These are phyloP conservation scores for Chamaecyparis obtusa DNA, from an alignment of 75 land plant genomes.

Conservation along the genomic window DNA sequence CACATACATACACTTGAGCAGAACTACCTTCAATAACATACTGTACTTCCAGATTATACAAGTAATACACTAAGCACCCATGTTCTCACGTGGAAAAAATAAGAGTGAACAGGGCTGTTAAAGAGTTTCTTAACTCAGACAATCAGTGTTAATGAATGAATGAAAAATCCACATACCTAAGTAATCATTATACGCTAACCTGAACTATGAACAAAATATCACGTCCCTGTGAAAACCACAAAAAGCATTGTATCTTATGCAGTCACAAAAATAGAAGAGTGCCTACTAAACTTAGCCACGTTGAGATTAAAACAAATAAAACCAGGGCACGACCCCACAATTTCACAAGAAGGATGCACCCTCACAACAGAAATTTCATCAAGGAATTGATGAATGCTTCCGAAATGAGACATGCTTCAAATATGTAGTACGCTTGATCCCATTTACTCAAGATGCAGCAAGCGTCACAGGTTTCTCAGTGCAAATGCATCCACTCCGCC, in stretches of 20 bases:
- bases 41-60: background rate
- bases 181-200: background rate
- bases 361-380: background rate
- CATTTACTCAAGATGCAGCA: background rate
- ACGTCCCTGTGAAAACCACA: background rate
- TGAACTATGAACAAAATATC: background rate
- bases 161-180: background rate
- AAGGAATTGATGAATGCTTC: background rate
- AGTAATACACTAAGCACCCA: background rate
- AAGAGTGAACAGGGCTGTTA: background rate
- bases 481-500: conserved; percentile 6
- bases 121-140: background rate
- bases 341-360: background rate
- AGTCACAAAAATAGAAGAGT: background rate
- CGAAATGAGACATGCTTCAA: background rate
- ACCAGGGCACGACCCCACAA: background rate
- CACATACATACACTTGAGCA: background rate
- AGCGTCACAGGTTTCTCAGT: background rate
- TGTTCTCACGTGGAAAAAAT: background rate
- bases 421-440: background rate
- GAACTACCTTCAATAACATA: background rate
- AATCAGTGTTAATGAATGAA: background rate
- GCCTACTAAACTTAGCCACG: background rate
- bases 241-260: background rate
- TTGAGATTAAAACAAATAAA: background rate